Percentiles rank a stretch among this genome's conserved stretches.
phyloP scores from a whole-genome alignment of 176 grass and related monocot species.

The Lolium perenne region DNA sequence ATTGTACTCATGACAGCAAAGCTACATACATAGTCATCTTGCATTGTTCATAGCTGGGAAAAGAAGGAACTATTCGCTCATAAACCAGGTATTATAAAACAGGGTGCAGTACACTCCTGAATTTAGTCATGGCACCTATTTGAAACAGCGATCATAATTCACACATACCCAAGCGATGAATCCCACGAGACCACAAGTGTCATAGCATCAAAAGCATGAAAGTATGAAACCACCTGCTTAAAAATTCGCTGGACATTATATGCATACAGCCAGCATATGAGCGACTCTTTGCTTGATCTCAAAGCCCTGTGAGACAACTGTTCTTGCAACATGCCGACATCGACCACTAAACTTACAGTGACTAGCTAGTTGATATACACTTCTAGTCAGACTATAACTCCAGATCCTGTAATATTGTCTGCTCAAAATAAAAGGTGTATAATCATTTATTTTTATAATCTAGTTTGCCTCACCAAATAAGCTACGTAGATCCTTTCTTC shows the following conservation, averaged over 20 bases:
- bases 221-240: background rate
- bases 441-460: background rate
- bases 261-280: background rate
- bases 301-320: background rate
- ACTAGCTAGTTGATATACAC: background rate
- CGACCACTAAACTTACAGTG: background rate
- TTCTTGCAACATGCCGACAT: slow-evolving; percentile 10
- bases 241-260: background rate
- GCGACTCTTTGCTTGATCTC: background rate
- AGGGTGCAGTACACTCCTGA: background rate
- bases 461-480: background rate
- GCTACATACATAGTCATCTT: background rate
- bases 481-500: background rate
- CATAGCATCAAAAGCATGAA: background rate
- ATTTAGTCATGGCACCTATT: background rate
- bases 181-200: background rate
- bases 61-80: background rate
- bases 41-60: background rate
- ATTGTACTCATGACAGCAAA: background rate
- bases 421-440: background rate
- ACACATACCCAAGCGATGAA: background rate
- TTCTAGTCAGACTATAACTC: background rate
- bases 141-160: background rate
- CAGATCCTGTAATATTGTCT: background rate
- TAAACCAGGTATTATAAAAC: background rate